phyloP scores from a whole-genome alignment of 352 stramenopile species.

The Phytophthora idaei region DNA sequence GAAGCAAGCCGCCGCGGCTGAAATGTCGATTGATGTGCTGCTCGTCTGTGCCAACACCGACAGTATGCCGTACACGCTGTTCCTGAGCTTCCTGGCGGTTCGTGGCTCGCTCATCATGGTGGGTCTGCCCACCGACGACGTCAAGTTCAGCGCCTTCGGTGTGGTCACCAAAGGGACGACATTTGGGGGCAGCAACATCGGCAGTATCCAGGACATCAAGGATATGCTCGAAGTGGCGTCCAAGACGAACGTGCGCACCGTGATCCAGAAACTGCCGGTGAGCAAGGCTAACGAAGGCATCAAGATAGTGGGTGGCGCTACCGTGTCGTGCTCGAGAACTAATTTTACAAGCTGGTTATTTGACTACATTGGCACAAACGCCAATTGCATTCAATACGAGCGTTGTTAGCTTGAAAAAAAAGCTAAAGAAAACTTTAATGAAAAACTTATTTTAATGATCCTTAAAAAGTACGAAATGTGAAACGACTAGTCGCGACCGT shows the following conservation, averaged over 20 bases:
- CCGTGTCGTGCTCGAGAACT: constrained; percentile 48
- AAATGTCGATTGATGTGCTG: constrained; percentile 62
- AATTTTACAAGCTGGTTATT: not conserved
- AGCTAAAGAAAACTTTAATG: not conserved
- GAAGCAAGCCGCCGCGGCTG: not conserved
- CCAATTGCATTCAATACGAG: not conserved
- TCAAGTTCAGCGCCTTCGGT: constrained; percentile 55
- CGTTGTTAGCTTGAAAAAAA: not conserved
- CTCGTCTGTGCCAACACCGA: constrained; percentile 70
- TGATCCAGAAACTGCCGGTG: constrained; percentile 61
- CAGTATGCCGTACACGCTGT: constrained; percentile 49
- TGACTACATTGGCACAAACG: not conserved
- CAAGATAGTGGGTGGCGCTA: constrained; percentile 52
- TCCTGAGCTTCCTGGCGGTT: not conserved
- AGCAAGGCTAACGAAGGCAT: constrained; percentile 46
- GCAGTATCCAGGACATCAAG: constrained; percentile 13
- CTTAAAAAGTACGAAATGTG: not conserved
- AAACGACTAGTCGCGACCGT: constrained; percentile 7
- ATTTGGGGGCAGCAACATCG: constrained; percentile 60
- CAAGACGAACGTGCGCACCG: constrained; percentile 65
- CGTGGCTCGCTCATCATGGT: constrained; percentile 73
- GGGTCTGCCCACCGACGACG: constrained; percentile 64
- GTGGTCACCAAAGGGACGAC: constrained; percentile 50
- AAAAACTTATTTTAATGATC: not conserved
- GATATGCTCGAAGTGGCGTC: too few relatives aligned